Conservation (phyloP, 2,329 filamentous ascomycete species). For the Albophoma yamanashiensis region DNA sequence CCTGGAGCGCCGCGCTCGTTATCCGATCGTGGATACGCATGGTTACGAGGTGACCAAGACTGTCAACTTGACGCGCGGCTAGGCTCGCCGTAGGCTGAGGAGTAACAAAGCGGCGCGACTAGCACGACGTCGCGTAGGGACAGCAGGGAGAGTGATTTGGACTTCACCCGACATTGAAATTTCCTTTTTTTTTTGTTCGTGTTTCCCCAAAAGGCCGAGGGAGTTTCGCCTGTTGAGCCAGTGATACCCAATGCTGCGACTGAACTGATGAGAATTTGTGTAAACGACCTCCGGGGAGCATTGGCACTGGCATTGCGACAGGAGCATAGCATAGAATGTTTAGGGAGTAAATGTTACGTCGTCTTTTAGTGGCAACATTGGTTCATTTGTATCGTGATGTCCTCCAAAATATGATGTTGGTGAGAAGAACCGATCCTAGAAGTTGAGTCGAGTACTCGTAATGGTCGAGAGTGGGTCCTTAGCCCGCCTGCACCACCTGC, state of each 20-base stretch:
- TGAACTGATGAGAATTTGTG: background rate
- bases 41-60: constrained; percentile 36
- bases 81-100: background rate
- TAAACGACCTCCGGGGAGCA: background rate
- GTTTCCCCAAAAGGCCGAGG: background rate
- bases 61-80: constrained; percentile 22
- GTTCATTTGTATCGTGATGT: background rate
- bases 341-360: background rate
- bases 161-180: background rate
- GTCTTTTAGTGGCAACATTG: background rate
- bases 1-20: constrained; percentile 66
- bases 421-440: background rate
- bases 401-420: background rate
- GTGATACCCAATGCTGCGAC: constrained; percentile 1
- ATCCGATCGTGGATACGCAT: constrained; percentile 50
- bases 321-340: background rate
- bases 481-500: background rate
- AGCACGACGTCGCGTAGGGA: background rate
- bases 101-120: background rate
- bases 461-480: background rate
- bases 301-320: background rate
- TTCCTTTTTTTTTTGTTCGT: background rate
- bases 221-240: background rate
- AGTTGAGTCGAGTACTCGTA: background rate
- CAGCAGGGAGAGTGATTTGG: background rate